A percentile compares a stretch with the other conserved stretches of the same genome.
Evolutionary conservation across 2,329 filamentous ascomycete species (phyloP).

Genomic region (Fusarium pseudoanthophilum): DNA sequence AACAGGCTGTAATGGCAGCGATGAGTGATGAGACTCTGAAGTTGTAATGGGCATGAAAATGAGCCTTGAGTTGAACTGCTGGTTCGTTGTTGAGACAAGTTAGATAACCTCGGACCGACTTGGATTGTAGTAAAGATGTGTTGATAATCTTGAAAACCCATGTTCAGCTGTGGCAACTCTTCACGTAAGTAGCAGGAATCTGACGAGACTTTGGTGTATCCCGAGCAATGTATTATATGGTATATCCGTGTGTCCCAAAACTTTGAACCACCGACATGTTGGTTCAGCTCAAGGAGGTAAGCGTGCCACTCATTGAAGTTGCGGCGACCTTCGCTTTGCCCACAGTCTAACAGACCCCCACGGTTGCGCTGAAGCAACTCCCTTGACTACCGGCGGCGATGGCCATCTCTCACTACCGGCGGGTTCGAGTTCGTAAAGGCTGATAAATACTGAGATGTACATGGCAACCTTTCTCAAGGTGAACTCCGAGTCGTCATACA

Average conservation of each 20-base stretch:
- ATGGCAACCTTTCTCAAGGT: constrained; percentile 50
- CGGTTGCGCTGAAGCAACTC: constrained; percentile 45
- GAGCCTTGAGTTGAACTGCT: neutral
- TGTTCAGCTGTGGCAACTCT: neutral
- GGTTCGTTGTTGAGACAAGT: too few relatives aligned
- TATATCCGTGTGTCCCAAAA: neutral
- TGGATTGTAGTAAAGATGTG: neutral
- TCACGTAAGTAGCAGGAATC: neutral
- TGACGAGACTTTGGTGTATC: neutral
- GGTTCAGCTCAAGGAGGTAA: neutral
- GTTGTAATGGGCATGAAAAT: accelerated
- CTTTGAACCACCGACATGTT: neutral
- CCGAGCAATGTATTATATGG: neutral
- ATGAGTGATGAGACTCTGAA: neutral
- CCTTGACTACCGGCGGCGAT: constrained; percentile 38
- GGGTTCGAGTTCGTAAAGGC: constrained; percentile 52
- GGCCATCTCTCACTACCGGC: constrained; percentile 45
- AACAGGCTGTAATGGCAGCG: neutral
- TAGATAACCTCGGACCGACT: too few relatives aligned
- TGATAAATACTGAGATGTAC: constrained; percentile 49
- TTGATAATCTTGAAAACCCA: neutral
- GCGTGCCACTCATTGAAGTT: constrained; percentile 5
- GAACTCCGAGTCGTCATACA: constrained; percentile 49
- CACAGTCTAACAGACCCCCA: constrained; percentile 46
- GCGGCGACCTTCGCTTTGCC: constrained; percentile 44